Base-by-base conservation (phyloP, 225 moss, liverwort and hornwort genomes). In the Climacium dendroides region DNA sequence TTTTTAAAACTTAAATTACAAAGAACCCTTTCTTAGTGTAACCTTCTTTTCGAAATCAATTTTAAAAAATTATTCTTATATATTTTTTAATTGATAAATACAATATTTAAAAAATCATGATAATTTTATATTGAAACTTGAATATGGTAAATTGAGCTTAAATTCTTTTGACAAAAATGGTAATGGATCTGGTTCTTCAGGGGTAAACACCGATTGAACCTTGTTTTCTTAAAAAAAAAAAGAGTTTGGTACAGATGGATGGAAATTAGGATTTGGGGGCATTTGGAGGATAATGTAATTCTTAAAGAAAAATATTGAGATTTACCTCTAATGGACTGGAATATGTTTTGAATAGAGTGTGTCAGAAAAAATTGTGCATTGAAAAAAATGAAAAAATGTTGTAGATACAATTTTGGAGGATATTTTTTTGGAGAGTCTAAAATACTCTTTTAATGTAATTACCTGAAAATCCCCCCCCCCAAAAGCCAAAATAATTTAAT, bases 151-250 rank as follows among this genome's bases (percentile, higher is more conserved):
- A 67, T 67, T 67, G 4, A 67, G 4, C 7, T 67, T 4, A 66
- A 37, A 67, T 1, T 0, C 6, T 6, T 66, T n/a, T n/a, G n/a
- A 20, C 23, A 37, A 7, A n/a, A 12, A 22, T 37, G 13, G 2
- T 11, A 37, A 22, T 2, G 0, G 2, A 4, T 7, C 1, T n/a
- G 0, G 6, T n/a, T 6, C 0, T 66, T 20, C 1, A n/a, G 20
- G n/a, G 11, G 6, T 12, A n/a, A 66, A 19, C 4, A n/a, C 0
- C 0, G 4, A 37, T 66, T 4, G 1, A 20, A 11, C 2, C 19
- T 20, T 66, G 20, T 22, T 22, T 66, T 12, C 66, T 66, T 37
- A 19, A n/a, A 66, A 22, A 2, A 66, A 66, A 66, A 22, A 22
- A 37, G 19, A n/a, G 12, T 4, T 19, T 0, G 0, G 10, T 66